Conservation (phyloP, 805 yeast species). For the Wickerhamomyces queroliae region DNA sequence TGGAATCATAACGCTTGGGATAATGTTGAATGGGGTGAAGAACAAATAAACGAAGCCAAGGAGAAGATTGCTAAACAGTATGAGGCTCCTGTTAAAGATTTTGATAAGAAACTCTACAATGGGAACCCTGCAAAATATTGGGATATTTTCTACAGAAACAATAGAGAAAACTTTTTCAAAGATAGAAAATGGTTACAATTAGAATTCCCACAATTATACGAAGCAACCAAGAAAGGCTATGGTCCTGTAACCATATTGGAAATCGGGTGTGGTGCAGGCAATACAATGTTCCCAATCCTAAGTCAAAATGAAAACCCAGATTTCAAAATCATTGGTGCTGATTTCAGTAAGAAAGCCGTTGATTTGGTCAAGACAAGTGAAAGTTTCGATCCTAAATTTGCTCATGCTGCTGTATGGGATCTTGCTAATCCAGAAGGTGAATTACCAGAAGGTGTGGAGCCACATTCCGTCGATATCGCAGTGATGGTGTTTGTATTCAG, state of each 20-base stretch:
- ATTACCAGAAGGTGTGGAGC: conserved; percentile 82
- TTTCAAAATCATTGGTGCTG: conserved; percentile 75
- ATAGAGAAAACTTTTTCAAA: conserved; percentile 90
- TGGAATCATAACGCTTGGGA: conserved; percentile 94
- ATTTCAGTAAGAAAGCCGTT: conserved; percentile 85
- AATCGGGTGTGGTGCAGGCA: conserved; percentile 98
- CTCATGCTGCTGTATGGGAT: conserved; percentile 93
- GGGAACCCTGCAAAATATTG: conserved; percentile 88
- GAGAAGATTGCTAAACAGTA: conserved; percentile 69
- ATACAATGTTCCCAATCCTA: conserved; percentile 88
- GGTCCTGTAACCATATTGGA: conserved; percentile 77
- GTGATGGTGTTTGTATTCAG: conserved; percentile 95
- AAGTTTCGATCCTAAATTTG: conserved; percentile 51
- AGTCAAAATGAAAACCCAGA: conserved; percentile 77
- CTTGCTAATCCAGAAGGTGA: conserved; percentile 67
- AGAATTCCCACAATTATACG: conserved; percentile 84
- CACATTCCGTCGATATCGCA: conserved; percentile 79
- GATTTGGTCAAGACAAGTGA: conserved; percentile 69
- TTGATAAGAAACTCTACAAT: conserved; percentile 75
- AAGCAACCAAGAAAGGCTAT: conserved; percentile 65
- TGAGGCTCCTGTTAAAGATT: conserved; percentile 80
- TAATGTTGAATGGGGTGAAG: conserved; percentile 96
- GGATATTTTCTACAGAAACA: conserved; percentile 90
- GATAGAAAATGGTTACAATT: conserved; percentile 95
- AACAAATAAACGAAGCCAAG: conserved; percentile 71